Base-by-base conservation (phyloP, 2,329 filamentous ascomycete genomes). In the Capronia epimyces region DNA sequence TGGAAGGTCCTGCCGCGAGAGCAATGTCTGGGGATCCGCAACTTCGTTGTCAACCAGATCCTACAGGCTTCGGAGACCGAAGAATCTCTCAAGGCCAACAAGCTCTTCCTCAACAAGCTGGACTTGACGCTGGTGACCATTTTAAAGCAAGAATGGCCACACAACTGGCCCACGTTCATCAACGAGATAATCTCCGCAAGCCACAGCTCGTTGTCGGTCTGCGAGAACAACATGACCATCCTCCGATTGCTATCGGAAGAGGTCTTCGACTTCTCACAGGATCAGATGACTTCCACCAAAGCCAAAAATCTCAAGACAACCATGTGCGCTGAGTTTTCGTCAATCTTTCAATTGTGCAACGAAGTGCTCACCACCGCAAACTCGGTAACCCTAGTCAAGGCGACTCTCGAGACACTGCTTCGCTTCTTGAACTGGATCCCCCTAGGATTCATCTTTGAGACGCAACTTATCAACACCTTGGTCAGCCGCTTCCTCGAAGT, bases 191-290 rank as follows among this genome's bases (percentile, higher is more conserved):
- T 98, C 63, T 86, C 89, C 18, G 91, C 93, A 49, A 97, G 90
- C 72, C 90, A 95, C 68, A 91, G 88, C 61, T 96, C 87, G 71
- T 77, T 98, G 47, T 93, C 91, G 31, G 94, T 98, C 63, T 98
- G 94, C 80, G 93, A 98, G 75, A 98, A 98, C 76, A 98, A 98
- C 77, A 98, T 98, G 93, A 89, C 88, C 59, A 97, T 98, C 63
- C 80, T 98, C 62, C 85, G 93, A 53, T 75, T 98, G 63, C 80
- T 98, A 40, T 98, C 93, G 5, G 93, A 98, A 70, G 93, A 98
- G 70, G 91, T 98, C 31, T 98, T 98, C 66, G 93, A 98, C 74
- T 98, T 94, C 71, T 98, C 93, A 1, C 89, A 91, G 58, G 93
- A 98, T 66, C 89, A 96, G 69, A 96, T 98, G 91, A 98, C 93